Percentiles rank a stretch among this genome's conserved stretches.
phyloP scores from a whole-genome alignment of 2,329 filamentous ascomycete species.

The Domatiomyces globalis region DNA sequence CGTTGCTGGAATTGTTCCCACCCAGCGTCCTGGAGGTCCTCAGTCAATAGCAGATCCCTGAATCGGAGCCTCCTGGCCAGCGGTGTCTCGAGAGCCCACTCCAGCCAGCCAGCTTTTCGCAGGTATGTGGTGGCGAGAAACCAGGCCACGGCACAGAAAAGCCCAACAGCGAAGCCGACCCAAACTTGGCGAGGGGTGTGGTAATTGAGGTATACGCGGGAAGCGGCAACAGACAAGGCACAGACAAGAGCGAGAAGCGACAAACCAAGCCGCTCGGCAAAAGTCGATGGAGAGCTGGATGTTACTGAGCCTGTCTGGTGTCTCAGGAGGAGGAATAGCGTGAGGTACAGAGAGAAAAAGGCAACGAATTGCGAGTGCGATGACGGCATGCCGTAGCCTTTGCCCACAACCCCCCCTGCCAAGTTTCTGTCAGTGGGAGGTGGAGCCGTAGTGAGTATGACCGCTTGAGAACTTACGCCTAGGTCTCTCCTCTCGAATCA shows the following conservation, averaged over 20 bases:
- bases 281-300: conserved; percentile 26
- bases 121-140: conserved; percentile 56
- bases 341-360: conserved; percentile 76
- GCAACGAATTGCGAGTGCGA: conserved; percentile 91
- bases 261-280: conserved; percentile 44
- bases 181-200: conserved; percentile 79
- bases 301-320: conserved; percentile 32
- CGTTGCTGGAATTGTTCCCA: conserved; percentile 58
- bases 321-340: conserved; percentile 70
- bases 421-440: neutral
- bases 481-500: conserved; percentile 85
- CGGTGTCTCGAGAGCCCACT: conserved; percentile 55
- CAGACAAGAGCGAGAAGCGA: conserved; percentile 45
- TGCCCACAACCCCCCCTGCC: conserved; percentile 57
- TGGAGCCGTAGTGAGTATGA: neutral
- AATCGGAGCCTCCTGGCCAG: conserved; percentile 54
- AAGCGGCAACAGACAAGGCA: conserved; percentile 60
- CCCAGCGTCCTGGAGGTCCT: conserved; percentile 79
- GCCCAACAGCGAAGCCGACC: conserved; percentile 61
- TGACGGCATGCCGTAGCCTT: conserved; percentile 94
- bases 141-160: conserved; percentile 60
- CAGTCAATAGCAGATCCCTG: conserved; percentile 70
- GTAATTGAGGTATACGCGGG: conserved; percentile 81
- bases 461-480: conserved; percentile 41
- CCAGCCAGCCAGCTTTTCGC: conserved; percentile 53